phyloP scores from a whole-genome alignment of 2,329 filamentous ascomycete genomes.

The Alternaria ethzedia region DNA sequence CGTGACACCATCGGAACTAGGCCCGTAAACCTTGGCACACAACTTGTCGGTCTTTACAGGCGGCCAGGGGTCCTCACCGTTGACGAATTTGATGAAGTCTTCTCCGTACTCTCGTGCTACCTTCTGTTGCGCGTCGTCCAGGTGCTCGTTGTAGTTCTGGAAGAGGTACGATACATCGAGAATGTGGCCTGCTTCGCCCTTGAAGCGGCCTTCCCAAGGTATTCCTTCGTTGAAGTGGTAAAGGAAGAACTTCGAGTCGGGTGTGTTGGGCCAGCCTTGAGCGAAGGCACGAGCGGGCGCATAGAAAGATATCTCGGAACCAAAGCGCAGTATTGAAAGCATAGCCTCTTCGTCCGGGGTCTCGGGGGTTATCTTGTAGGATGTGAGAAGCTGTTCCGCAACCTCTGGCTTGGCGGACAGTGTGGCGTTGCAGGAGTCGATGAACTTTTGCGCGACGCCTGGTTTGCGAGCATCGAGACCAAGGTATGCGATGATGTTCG shows the following conservation, averaged over 20 bases:
- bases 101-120: conserved; percentile 33
- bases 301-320: conserved; percentile 56
- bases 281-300: conserved; percentile 53
- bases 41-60: conserved; percentile 29
- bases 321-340: conserved; percentile 51
- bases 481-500: conserved; percentile 35
- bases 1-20: conserved; percentile 34
- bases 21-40: conserved; percentile 39
- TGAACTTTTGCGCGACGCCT: conserved; percentile 45
- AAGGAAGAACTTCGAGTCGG: conserved; percentile 36
- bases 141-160: conserved; percentile 41
- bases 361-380: conserved; percentile 50
- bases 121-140: conserved; percentile 29
- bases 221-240: conserved; percentile 46
- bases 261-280: conserved; percentile 39
- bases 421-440: conserved; percentile 40
- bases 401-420: conserved; percentile 28
- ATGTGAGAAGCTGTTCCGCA: conserved; percentile 37
- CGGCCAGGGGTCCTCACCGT: conserved; percentile 42
- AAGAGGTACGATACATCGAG: conserved; percentile 44
- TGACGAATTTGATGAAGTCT: conserved; percentile 44
- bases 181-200: conserved; percentile 44
- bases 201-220: conserved; percentile 44
- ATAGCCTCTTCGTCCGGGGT: conserved; percentile 53
- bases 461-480: conserved; percentile 32